These are phyloP conservation scores for Morella rubra DNA, from an alignment of 306 rosid genomes.

Conservation along the genomic window DNA sequence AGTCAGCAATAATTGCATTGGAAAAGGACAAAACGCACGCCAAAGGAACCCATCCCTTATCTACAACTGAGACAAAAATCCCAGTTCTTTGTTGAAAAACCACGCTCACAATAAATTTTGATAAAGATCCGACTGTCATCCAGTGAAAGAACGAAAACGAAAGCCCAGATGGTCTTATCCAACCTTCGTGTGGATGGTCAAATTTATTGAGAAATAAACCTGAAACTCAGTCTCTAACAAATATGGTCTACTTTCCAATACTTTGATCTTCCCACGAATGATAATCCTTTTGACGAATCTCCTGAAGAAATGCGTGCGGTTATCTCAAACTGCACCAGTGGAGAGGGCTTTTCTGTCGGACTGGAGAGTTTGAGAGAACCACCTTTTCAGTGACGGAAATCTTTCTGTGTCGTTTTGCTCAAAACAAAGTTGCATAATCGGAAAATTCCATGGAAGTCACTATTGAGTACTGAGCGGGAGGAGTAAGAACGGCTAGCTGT, in stretches of 20 bases:
- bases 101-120: neutral
- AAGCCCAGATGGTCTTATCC: neutral
- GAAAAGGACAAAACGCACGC: neutral
- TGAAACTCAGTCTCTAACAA: neutral
- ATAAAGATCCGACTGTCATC: neutral
- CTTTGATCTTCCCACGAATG: neutral
- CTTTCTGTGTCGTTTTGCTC: conserved; percentile 40
- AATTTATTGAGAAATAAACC: neutral
- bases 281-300: neutral
- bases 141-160: neutral
- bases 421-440: neutral
- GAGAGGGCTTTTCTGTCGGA: neutral
- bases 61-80: neutral
- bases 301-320: neutral
- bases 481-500: conserved; percentile 25
- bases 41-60: neutral
- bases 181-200: neutral
- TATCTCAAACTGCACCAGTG: neutral
- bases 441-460: conserved; percentile 24
- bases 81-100: neutral
- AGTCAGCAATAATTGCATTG: neutral
- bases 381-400: conserved; percentile 45
- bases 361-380: neutral
- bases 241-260: neutral
- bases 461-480: conserved; percentile 24